These are phyloP conservation scores for Neopestalotiopsis sp. DNA, from an alignment of 2,329 filamentous ascomycete species.

Conservation along the genomic window DNA sequence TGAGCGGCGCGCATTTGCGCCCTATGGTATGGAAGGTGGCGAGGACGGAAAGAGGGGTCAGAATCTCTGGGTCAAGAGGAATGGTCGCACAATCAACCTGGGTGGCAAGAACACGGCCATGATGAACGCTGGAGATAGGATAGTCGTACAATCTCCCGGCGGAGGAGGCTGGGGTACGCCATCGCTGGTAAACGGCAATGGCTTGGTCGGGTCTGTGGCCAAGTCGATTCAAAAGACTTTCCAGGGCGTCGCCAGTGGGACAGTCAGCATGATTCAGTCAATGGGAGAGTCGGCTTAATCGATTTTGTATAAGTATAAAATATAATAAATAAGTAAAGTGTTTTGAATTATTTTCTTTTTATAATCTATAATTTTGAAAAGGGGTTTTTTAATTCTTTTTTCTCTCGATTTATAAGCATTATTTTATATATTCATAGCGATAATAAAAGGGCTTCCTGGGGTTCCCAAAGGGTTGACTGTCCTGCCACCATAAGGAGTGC, in stretches of 20 bases:
- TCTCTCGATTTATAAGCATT: too few relatives aligned
- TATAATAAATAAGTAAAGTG: too few relatives aligned
- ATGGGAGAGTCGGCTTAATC: slow-evolving; percentile 19
- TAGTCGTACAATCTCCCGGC: slow-evolving; percentile 28
- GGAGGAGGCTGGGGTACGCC: slow-evolving; percentile 30
- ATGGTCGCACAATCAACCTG: slow-evolving; percentile 25
- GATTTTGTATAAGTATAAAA: neutral
- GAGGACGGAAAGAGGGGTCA: slow-evolving; percentile 10
- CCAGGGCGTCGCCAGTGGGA: slow-evolving; percentile 16
- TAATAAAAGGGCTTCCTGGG: too few relatives aligned
- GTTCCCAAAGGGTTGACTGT: too few relatives aligned
- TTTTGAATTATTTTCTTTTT: too few relatives aligned
- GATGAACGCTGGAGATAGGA: slow-evolving; percentile 28
- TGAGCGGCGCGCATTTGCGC: slow-evolving; percentile 6
- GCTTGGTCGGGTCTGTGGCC: neutral
- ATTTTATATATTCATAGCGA: too few relatives aligned
- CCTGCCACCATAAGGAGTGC: too few relatives aligned
- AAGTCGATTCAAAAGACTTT: slow-evolving; percentile 11
- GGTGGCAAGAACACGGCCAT: slow-evolving; percentile 27
- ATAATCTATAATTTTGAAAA: too few relatives aligned
- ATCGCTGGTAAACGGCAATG: neutral
- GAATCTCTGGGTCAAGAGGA: slow-evolving; percentile 21
- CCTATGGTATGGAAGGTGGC: slow-evolving; percentile 16
- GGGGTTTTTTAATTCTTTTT: too few relatives aligned
- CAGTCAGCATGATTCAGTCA: slow-evolving; percentile 17